phyloP scores from a whole-genome alignment of 768 basidiomycete genomes.

The Cystofilobasidium macerans region DNA sequence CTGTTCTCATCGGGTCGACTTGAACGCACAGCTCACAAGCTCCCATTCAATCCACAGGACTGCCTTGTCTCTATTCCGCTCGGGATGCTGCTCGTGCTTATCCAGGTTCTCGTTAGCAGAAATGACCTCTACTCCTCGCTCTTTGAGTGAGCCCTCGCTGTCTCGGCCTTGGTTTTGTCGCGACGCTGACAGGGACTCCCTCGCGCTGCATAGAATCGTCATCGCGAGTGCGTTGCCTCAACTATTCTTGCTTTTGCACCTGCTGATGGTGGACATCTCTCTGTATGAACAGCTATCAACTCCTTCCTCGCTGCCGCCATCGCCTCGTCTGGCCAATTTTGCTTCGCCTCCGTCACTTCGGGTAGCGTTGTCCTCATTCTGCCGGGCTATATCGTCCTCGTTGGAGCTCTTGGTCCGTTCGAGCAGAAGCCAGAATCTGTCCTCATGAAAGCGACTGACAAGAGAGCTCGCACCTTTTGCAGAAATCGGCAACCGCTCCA shows the following conservation, averaged over 20 bases:
- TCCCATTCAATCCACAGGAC: constrained; percentile 40
- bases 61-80: constrained; percentile 60
- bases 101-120: constrained; percentile 59
- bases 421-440: too few relatives aligned
- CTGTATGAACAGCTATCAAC: constrained; percentile 46
- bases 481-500: constrained; percentile 67
- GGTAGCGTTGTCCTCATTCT: constrained; percentile 64
- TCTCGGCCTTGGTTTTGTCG: neutral
- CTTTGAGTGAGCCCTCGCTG: constrained; percentile 48
- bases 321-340: constrained; percentile 56
- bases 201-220: constrained; percentile 49
- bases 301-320: constrained; percentile 69
- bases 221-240: constrained; percentile 42
- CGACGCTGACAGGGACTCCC: neutral
- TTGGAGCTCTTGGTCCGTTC: constrained; percentile 48
- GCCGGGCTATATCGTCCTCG: constrained; percentile 38
- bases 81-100: constrained; percentile 58
- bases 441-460: too few relatives aligned
- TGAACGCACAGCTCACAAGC: neutral
- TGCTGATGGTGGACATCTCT: neutral
- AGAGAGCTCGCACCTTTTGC: neutral
- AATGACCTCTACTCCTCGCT: constrained; percentile 72
- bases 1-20: neutral
- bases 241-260: neutral
- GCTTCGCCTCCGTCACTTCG: constrained; percentile 69